Base-by-base conservation (phyloP, 2,329 filamentous ascomycete species). In the Fusarium lyarnte region DNA sequence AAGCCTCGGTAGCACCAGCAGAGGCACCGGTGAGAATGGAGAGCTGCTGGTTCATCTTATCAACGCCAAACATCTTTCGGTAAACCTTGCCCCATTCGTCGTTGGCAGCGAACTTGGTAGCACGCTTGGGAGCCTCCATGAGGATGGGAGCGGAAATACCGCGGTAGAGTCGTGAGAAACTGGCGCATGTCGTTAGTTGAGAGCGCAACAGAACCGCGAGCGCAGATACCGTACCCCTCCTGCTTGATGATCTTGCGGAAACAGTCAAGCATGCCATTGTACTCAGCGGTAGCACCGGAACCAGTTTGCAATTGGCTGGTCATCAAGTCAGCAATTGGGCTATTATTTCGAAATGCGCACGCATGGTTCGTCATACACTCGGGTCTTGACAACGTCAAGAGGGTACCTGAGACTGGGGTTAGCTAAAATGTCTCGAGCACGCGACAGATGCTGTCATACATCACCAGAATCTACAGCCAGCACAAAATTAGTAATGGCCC, bases 61-160 rank as follows among this genome's bases (percentile, higher is more conserved):
- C 83, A 62, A 92, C 87, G 74, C 93, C 94, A 81, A 99, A 98
- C 55, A 92, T 82, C 76, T 92, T 92, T 81, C 94, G 93, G 87
- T 97, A 99, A 84, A 98, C 89, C 84, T 94, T 91, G 78, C 96
- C 96, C 96, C 96, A 99, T 82, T 95, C 94, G 82, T 99, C 96
- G 85, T 99, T 99, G 84, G 96, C 96, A 51, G 96, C 95, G 84
- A 99, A 99, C 84, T 99, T 99, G 86, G 94, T 98, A 46, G 95
- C 95, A 85, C 94, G 91, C 90, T 97, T 97, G 78, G 86, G 84
- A 68, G 95, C 95, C 84, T 98, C 95, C 95, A 99, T 99, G 76
- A 98, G 89, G 80, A 99, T 98, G 55, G 96, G 96, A 31, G 96
- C 95, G 47, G 89, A 91, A 83, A 99, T 99, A 80, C 96, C 96